Conservation (phyloP, 2,329 filamentous ascomycete genomes). For the Didymella arachidicola region DNA sequence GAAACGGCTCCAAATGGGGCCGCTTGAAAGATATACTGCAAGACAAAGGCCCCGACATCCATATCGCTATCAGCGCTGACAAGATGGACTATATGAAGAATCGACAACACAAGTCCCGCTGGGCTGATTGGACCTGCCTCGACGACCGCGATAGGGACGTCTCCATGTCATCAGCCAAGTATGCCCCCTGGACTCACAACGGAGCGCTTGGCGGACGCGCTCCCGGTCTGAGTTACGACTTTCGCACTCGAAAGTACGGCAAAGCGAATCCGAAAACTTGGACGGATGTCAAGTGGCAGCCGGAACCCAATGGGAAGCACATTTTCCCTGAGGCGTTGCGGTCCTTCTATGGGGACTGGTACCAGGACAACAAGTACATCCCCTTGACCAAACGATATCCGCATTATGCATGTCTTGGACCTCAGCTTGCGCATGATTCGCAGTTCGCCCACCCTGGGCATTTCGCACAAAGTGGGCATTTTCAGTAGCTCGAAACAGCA, state of each 20-base stretch:
- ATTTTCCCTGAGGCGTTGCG: slow-evolving; percentile 38
- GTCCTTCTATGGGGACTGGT: slow-evolving; percentile 40
- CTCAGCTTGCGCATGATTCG: not conserved
- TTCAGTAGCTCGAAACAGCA: not conserved
- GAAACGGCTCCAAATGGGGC: slow-evolving; percentile 46
- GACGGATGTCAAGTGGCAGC: slow-evolving; percentile 45
- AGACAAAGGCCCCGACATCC: slow-evolving; percentile 56
- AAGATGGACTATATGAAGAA: slow-evolving; percentile 50
- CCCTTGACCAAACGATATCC: slow-evolving; percentile 10
- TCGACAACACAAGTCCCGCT: slow-evolving; percentile 48
- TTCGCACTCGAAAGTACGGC: slow-evolving; percentile 45
- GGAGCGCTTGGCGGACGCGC: slow-evolving; percentile 27
- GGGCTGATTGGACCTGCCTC: slow-evolving; percentile 47
- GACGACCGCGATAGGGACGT: slow-evolving; percentile 30
- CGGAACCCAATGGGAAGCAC: slow-evolving; percentile 31
- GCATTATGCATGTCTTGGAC: no score
- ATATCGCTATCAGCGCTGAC: slow-evolving; percentile 51
- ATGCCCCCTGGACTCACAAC: slow-evolving; percentile 28
- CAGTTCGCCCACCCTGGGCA: not conserved
- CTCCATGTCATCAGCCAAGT: slow-evolving; percentile 24
- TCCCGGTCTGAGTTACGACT: slow-evolving; percentile 45
- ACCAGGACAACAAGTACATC: slow-evolving; percentile 28
- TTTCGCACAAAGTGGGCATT: not conserved
- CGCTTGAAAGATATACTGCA: slow-evolving; percentile 55
- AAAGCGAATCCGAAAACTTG: slow-evolving; percentile 36